These are phyloP conservation scores for Ganoderma leucocontextum DNA, from an alignment of 1,284 basidiomycete genomes.

Conservation along the genomic window DNA sequence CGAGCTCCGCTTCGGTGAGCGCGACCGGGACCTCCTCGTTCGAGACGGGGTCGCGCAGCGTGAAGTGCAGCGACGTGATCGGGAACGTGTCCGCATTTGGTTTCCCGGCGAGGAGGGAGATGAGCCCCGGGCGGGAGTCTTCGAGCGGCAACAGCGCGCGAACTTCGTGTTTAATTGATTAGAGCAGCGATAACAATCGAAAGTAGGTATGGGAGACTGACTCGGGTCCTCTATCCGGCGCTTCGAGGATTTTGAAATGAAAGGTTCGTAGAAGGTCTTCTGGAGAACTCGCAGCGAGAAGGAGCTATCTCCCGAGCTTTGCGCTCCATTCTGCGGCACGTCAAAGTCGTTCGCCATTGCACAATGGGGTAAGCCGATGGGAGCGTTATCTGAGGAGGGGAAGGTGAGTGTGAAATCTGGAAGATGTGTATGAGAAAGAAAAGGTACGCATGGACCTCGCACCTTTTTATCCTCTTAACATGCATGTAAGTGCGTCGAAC, in stretches of 20 bases:
- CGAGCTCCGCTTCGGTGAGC: conserved; percentile 64
- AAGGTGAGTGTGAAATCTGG: neutral
- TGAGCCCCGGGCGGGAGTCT: conserved; percentile 71
- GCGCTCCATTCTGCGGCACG: neutral
- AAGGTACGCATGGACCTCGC: neutral
- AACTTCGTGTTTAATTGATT: conserved; percentile 31
- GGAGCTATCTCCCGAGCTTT: conserved; percentile 7
- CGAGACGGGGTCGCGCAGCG: conserved; percentile 51
- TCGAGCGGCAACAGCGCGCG: conserved; percentile 77
- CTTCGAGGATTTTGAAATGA: conserved; percentile 63
- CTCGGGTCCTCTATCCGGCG: conserved; percentile 65
- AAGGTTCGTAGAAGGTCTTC: conserved; percentile 55
- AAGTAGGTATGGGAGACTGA: conserved; percentile 42
- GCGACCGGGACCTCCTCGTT: conserved; percentile 53
- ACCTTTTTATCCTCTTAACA: conserved; percentile 1
- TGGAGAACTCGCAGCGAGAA: conserved; percentile 44
- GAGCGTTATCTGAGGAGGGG: neutral
- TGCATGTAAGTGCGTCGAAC: neutral
- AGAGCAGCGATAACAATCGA: neutral
- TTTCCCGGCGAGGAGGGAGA: conserved; percentile 86
- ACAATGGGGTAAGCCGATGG: neutral
- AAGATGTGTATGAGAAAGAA: neutral
- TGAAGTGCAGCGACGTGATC: conserved; percentile 79
- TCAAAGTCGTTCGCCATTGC: conserved; percentile 14
- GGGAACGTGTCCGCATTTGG: conserved; percentile 94